phyloP scores from a whole-genome alignment of 495 filamentous ascomycete species.

The Amorphotheca resinae region DNA sequence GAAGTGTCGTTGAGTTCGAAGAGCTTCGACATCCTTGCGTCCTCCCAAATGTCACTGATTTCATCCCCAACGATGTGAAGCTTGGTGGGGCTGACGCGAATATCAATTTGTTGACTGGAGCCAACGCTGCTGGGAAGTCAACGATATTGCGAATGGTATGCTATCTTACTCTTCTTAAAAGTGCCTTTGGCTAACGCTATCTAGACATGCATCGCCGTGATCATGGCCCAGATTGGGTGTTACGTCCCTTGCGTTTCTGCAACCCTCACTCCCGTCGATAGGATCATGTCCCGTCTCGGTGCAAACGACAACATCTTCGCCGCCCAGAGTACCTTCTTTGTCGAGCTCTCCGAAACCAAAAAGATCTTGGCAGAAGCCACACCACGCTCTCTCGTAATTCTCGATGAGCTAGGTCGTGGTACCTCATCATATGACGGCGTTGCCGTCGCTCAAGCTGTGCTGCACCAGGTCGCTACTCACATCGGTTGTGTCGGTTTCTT shows the following conservation, averaged over 20 bases:
- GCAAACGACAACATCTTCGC: slow-evolving; percentile 99
- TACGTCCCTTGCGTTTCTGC: slow-evolving; percentile 79
- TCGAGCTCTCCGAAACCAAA: slow-evolving; percentile 94
- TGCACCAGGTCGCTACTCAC: slow-evolving; percentile 88
- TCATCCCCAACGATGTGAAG: slow-evolving; percentile 91
- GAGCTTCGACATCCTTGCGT: slow-evolving; percentile 95
- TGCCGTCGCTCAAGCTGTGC: slow-evolving; percentile 88
- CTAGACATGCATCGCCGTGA: slow-evolving; percentile 84
- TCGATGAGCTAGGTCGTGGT: slow-evolving; percentile 92
- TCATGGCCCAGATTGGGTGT: slow-evolving; percentile 97
- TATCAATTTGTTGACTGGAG: slow-evolving; percentile 87
- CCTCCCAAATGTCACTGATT: slow-evolving; percentile 74
- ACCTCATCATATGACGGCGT: slow-evolving; percentile 93
- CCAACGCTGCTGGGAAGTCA: slow-evolving; percentile 96
- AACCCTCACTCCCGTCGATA: slow-evolving; percentile 80
- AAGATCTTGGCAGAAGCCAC: slow-evolving; percentile 96
- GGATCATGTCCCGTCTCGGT: slow-evolving; percentile 97
- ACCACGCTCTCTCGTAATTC: slow-evolving; percentile 86
- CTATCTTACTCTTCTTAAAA: slow-evolving; percentile 3
- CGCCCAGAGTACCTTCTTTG: slow-evolving; percentile 95
- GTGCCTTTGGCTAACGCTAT: slow-evolving; percentile 3
- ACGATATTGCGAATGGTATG: slow-evolving; percentile 93
- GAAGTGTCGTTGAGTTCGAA: slow-evolving; percentile 79
- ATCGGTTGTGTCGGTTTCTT: slow-evolving; percentile 95
- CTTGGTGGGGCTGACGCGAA: slow-evolving; percentile 70